Evolutionary conservation across 331 rosid species (phyloP), one percentile per base, ranked within the genome.

Genomic region (Quercus phellos): DNA sequence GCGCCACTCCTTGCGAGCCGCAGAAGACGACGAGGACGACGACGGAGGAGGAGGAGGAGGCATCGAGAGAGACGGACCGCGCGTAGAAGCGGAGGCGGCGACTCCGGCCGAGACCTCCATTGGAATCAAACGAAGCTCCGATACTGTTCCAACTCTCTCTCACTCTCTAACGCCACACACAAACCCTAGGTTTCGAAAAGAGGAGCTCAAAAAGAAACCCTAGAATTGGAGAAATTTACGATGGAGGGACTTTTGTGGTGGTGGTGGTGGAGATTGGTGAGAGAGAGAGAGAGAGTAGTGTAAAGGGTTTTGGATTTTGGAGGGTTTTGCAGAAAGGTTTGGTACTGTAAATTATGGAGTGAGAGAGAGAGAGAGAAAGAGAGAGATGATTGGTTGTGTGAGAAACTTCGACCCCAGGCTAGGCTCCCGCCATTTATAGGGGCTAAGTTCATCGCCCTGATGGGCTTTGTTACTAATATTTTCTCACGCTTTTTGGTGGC

Each of bases 1-100:
- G 12, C 97, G 93, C 98, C 97, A 91, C 84, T 93, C 93, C 55
- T 93, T 92, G 55, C 98, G 90, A 4, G 86, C 70, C 10, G 89
- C 73, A 63, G 84, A 38, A 2, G 46, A 2, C 46, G 46, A n/a
- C 14, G 70, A 29, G 0, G 46, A 27, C 38, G 85, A 71, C 26
- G 78, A 64, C 14, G 72, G 88, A 4, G 81, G 82, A 14, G 83
- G 75, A 43, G 86, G 83, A 14, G 83, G 75, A 35, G 86, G 83
- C 78, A 94, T 79, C 90, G 93, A 76, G 77, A 91, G 80, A 68
- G 97, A 81, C 76, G 87, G 83, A 69, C 97, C 92, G 68, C 97
- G 94, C 55, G 79, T 83, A 53, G 86, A 54, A 67, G 94, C 6
- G 46, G 74, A 55, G 58, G 84, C 83, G 56, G 85, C 82, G 54